Base-by-base conservation (phyloP, 2,329 filamentous ascomycete species). In the Westerdykella sp. region DNA sequence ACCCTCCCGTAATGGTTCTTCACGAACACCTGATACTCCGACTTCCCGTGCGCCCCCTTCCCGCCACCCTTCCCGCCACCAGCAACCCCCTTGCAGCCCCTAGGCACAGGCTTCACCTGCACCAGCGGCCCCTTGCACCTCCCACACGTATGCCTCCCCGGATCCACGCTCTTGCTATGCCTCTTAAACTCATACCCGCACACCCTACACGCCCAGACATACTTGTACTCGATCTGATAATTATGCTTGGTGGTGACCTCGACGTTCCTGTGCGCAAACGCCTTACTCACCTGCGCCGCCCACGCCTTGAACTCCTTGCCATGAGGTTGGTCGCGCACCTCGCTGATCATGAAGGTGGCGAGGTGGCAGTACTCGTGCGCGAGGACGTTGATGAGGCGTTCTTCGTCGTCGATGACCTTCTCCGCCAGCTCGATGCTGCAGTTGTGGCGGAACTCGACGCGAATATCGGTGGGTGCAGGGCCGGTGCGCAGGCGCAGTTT, bases 351-450 rank as follows among this genome's bases (percentile, higher is more conserved):
- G 66, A 91, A 96, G 57, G 89, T 95, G 35, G 87, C 84, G 1
- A 97, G 72, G 61, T 98, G 93, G 65, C 93, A 97, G 71, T 93
- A 97, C 58, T 98, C 93, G 64, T 98, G 93, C 0, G 91, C 88
- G n/a, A 97, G 70, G 0, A 93, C 89, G 65, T 96, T 96, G 50
- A 93, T 76, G 1, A 97, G 76, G 3, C 87, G 80, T 45, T 84
- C 68, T 53, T 50, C 80, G 57, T 84, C 78, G 60, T 88, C 81
- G 48, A 97, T 89, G 37, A 96, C 83, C 63, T 94, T 95, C 42
- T 87, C 81, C 0, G 90, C 87, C 2, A 97, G 79, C 62, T 97
- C 90, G 58, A 97, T 95, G 13, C 75, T 80, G 9, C 87, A 88
- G 55, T 79, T 69, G 63, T 91, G 81, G 21, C 65, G 67, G 44